Percentiles rank a stretch among this genome's conserved stretches.
These are phyloP conservation scores for Kitagawia praeruptora DNA, from an alignment of 129 eudicot genomes.

Conservation along the genomic window DNA sequence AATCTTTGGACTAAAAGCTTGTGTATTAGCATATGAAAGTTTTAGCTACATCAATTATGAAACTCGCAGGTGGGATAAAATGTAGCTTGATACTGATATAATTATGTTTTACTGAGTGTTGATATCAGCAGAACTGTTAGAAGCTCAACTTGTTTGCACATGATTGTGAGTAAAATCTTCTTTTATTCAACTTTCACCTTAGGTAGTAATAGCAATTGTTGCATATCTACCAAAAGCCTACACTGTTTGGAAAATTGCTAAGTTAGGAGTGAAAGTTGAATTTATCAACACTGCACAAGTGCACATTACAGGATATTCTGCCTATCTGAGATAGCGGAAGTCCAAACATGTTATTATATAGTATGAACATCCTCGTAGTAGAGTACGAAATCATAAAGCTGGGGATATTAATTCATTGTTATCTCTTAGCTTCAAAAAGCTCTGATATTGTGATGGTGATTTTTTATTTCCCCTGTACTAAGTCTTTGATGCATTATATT, in stretches of 20 bases:
- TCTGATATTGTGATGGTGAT: no score
- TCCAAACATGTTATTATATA: neutral
- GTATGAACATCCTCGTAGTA: no score
- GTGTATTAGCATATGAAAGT: neutral
- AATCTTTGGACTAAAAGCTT: neutral
- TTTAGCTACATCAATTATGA: neutral
- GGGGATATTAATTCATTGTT: no score
- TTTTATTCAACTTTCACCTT: neutral
- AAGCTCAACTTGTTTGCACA: neutral
- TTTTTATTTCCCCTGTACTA: no score
- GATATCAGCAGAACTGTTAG: neutral
- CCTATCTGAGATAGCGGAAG: neutral
- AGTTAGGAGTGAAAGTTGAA: neutral
- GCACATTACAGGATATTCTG: neutral
- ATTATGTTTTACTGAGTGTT: no score
- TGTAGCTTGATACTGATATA: neutral
- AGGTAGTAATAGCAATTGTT: neutral
- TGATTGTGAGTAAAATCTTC: neutral
- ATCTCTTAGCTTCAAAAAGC: no score
- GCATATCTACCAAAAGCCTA: neutral
- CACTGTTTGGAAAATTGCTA: neutral
- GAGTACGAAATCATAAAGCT: no score
- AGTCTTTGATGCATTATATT: no score
- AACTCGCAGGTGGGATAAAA: neutral
- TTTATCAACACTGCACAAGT: neutral